A percentile compares a stretch with the other conserved stretches of the same genome.
Conservation (phyloP, 1,139 yeast genomes). For the Scheffersomyces illinoinensis region DNA sequence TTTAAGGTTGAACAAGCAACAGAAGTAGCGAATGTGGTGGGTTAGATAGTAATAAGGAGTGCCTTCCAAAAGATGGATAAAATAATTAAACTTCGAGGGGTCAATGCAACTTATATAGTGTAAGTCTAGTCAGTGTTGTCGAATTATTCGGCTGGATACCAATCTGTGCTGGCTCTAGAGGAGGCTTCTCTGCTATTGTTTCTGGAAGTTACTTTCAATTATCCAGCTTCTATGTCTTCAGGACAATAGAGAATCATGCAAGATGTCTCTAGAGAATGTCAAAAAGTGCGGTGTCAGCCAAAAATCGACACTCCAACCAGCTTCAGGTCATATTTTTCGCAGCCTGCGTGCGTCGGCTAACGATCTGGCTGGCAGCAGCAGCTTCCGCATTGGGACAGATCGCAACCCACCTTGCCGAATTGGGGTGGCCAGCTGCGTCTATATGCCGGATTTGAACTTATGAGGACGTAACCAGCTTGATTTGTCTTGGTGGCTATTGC, state of each 20-base stretch:
- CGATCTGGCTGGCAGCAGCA: not conserved
- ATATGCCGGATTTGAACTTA: not conserved
- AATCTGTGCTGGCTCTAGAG: not conserved
- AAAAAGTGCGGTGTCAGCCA: not conserved
- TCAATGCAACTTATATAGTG: not conserved
- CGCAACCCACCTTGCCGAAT: not conserved
- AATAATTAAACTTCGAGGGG: not conserved
- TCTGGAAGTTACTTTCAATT: not conserved
- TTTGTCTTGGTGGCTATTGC: not conserved
- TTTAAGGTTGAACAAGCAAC: constrained; percentile 19
- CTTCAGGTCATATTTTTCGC: not conserved
- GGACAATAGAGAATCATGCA: not conserved
- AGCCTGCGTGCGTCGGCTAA: not conserved
- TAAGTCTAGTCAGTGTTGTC: not conserved
- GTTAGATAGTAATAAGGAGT: not conserved
- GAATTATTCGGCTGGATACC: not conserved
- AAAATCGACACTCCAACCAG: not conserved
- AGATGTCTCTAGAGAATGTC: not conserved
- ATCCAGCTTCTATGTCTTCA: not conserved
- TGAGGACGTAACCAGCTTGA: not conserved
- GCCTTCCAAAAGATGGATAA: not conserved
- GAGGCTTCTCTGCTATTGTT: not conserved
- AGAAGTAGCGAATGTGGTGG: not conserved
- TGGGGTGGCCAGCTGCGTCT: not conserved
- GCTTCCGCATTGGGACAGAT: not conserved